Evolutionary conservation across 495 filamentous ascomycete species (phyloP).

Genomic region (Podospora conica): DNA sequence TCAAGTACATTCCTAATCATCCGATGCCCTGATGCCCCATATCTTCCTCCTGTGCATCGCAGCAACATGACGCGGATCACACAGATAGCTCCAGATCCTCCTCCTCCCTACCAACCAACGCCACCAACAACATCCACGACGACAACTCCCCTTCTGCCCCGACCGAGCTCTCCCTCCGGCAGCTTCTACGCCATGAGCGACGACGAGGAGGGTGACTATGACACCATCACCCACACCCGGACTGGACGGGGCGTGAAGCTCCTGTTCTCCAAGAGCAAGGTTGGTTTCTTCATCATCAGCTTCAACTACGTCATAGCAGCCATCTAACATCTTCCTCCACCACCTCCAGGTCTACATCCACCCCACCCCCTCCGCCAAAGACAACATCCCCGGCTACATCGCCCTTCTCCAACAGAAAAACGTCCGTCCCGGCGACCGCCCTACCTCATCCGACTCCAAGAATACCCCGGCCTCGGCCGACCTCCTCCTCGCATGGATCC

Average conservation of each 20-base stretch:
- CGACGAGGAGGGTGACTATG: constrained; percentile 91
- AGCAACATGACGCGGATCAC: constrained; percentile 22
- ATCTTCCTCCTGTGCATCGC: not conserved
- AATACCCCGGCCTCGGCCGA: constrained; percentile 49
- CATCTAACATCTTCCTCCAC: constrained; percentile 4
- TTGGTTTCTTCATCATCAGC: constrained; percentile 25
- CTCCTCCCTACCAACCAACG: not conserved
- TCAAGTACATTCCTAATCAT: not conserved
- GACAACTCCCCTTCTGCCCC: constrained; percentile 17
- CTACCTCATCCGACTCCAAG: constrained; percentile 49
- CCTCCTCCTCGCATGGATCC: constrained; percentile 86
- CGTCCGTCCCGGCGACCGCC: constrained; percentile 33
- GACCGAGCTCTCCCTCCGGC: constrained; percentile 64
- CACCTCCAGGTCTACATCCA: constrained; percentile 85
- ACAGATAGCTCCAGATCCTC: constrained; percentile 16
- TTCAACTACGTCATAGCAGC: not conserved
- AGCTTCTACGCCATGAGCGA: constrained; percentile 97
- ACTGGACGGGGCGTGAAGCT: constrained; percentile 85
- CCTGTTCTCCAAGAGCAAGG: constrained; percentile 96
- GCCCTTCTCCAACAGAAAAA: constrained; percentile 88
- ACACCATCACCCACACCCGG: constrained; percentile 81
- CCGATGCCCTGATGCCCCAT: not conserved
- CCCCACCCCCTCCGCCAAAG: constrained; percentile 84
- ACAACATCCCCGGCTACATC: constrained; percentile 95
- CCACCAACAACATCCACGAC: constrained; percentile 4